Evolutionary conservation across 164 flowering plant genomes (phyloP).

Genomic region (Chloranthus sessilifolius): DNA sequence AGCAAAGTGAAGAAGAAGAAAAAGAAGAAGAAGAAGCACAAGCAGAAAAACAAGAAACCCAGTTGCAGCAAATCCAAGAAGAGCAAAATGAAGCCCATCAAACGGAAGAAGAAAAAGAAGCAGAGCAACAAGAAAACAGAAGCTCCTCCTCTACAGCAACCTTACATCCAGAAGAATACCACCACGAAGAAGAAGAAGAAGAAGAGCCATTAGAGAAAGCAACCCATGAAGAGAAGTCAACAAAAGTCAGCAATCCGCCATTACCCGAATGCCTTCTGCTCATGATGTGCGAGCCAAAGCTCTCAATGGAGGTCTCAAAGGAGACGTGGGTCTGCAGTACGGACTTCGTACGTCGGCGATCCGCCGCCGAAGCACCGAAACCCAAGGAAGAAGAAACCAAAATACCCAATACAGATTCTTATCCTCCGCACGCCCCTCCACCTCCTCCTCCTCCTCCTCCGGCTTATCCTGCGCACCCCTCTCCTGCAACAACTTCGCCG

Average conservation of each 20-base stretch:
- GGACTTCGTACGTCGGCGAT: conserved; percentile 67
- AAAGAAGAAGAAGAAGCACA: conserved; percentile 10
- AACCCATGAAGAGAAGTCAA: conserved; percentile 14
- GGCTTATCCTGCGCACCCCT: conserved; percentile 32
- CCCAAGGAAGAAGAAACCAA: conserved; percentile 21
- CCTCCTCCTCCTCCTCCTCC: conserved; percentile 53
- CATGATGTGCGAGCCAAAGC: conserved; percentile 97
- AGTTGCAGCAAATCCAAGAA: not conserved
- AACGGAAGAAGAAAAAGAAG: conserved; percentile 16
- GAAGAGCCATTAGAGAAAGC: not conserved
- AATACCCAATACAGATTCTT: conserved; percentile 29
- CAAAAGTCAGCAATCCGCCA: not conserved
- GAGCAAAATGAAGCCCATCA: conserved; percentile 13
- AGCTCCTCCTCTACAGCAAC: not conserved
- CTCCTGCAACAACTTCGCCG: conserved; percentile 15
- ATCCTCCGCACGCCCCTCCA: conserved; percentile 37
- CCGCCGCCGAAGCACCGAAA: conserved; percentile 18
- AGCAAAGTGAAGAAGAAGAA: conserved; percentile 12
- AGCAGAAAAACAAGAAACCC: conserved; percentile 1
- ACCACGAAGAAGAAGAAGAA: not conserved
- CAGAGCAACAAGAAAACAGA: conserved; percentile 1
- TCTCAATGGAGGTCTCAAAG: conserved; percentile 95
- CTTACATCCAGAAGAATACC: not conserved
- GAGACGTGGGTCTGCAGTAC: conserved; percentile 95
- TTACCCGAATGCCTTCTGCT: conserved; percentile 80